phyloP scores from a whole-genome alignment of 2,329 filamentous ascomycete genomes.

The Talaromyces sp. region DNA sequence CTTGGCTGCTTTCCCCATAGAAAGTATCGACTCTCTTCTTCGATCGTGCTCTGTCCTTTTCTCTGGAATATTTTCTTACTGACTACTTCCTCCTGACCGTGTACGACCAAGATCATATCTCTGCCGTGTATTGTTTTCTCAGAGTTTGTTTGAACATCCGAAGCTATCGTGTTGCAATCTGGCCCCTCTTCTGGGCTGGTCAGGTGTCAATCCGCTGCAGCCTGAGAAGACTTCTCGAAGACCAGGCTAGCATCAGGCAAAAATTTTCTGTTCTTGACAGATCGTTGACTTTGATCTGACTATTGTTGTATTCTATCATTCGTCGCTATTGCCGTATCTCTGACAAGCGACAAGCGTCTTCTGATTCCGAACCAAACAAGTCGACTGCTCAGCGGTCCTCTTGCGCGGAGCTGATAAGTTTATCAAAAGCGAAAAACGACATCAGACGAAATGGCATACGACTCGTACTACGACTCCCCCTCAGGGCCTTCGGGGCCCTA shows the following conservation, averaged over 20 bases:
- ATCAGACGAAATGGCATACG: conserved; percentile 11
- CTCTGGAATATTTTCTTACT: not conserved
- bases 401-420: conserved; percentile 12
- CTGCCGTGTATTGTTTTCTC: not conserved
- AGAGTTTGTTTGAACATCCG: not conserved
- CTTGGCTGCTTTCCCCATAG: not conserved
- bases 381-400: conserved; percentile 20
- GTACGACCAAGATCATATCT: too few relatives aligned
- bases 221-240: not conserved
- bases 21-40: not conserved
- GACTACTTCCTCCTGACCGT: not conserved
- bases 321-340: not conserved
- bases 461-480: conserved; percentile 15
- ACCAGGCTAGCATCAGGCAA: conserved; percentile 6
- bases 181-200: conserved; percentile 7
- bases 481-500: conserved; percentile 26
- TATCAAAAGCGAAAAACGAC: not conserved
- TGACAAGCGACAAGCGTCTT: not conserved
- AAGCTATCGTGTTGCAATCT: not conserved
- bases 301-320: not conserved
- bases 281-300: not conserved
- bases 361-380: conserved; percentile 11
- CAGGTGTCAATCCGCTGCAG: conserved; percentile 3
- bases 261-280: conserved; percentile 1
- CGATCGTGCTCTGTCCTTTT: not conserved